phyloP scores from a whole-genome alignment of 352 stramenopile species.

The Phytophthora capsici region DNA sequence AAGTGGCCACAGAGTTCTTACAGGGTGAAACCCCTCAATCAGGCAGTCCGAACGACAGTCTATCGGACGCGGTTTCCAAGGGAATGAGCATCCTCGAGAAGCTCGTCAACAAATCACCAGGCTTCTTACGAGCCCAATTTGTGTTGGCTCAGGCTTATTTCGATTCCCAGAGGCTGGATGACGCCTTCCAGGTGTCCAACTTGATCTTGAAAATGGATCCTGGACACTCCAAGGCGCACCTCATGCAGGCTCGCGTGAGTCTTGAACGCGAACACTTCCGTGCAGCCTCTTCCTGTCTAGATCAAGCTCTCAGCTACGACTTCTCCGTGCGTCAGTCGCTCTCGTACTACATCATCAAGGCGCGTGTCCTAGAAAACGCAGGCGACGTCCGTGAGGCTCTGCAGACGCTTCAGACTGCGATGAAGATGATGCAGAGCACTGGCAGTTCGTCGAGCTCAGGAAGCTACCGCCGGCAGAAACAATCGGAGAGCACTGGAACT shows the following conservation, averaged over 20 bases:
- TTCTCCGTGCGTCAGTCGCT: constrained; percentile 88
- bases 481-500: constrained; percentile 16
- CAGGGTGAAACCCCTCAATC: constrained; percentile 39
- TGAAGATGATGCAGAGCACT: constrained; percentile 61
- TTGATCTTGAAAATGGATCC: constrained; percentile 83
- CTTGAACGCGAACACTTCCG: constrained; percentile 81
- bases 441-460: constrained; percentile 7
- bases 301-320: constrained; percentile 90
- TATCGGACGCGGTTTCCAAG: constrained; percentile 30
- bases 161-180: constrained; percentile 65
- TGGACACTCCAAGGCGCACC: constrained; percentile 71
- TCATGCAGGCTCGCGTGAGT: constrained; percentile 86
- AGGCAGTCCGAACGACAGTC: constrained; percentile 16
- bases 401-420: constrained; percentile 76
- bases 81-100: constrained; percentile 78
- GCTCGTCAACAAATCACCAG: constrained; percentile 81
- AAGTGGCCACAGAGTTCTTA: constrained; percentile 86
- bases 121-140: constrained; percentile 85
- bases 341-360: constrained; percentile 90
- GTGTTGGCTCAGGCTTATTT: constrained; percentile 87
- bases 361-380: constrained; percentile 77
- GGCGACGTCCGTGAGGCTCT: constrained; percentile 85
- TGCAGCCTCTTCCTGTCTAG: constrained; percentile 73
- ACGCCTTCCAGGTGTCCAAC: constrained; percentile 82
- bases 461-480: constrained; percentile 24